These are phyloP conservation scores for Leccinum uliginosum DNA, from an alignment of 768 basidiomycete species.

Conservation along the genomic window DNA sequence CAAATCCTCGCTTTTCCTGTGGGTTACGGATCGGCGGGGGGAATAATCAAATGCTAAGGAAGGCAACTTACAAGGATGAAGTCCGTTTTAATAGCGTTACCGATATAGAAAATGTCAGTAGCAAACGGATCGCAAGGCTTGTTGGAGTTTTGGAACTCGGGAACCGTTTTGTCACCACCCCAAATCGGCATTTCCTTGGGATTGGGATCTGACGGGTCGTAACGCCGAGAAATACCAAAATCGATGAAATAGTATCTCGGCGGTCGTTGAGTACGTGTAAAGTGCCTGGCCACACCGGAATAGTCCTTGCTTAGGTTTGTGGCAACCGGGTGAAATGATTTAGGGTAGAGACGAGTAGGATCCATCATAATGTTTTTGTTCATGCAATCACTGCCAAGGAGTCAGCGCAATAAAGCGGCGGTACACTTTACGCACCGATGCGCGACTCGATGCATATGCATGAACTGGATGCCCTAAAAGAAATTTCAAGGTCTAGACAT, in stretches of 20 bases:
- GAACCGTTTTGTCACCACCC: slow-evolving; percentile 41
- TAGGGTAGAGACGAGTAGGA: background rate
- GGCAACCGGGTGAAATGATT: background rate
- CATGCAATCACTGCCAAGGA: background rate
- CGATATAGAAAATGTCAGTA: slow-evolving; percentile 42
- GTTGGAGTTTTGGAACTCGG: slow-evolving; percentile 31
- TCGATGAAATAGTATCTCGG: slow-evolving; percentile 35
- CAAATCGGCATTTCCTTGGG: slow-evolving; percentile 28
- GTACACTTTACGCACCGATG: background rate
- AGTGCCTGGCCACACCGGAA: background rate
- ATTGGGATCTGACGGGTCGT: slow-evolving; percentile 19
- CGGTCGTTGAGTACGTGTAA: slow-evolving; percentile 20
- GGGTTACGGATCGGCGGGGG: background rate
- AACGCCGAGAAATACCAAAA: slow-evolving; percentile 33
- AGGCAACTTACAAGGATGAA: slow-evolving; percentile 35
- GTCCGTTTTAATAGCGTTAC: slow-evolving; percentile 33
- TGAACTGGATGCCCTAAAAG: slow-evolving; percentile 20
- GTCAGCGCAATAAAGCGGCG: background rate
- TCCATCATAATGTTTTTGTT: background rate
- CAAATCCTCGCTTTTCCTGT: slow-evolving; percentile 10
- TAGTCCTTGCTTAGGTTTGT: background rate
- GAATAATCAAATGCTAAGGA: background rate
- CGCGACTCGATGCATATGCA: slow-evolving; percentile 16
- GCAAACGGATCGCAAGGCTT: slow-evolving; percentile 36
- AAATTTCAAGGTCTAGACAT: background rate